A percentile compares a stretch with the other conserved stretches of the same genome.
Conservation (phyloP, 345 rosid genomes). For the Syzygium jambos region DNA sequence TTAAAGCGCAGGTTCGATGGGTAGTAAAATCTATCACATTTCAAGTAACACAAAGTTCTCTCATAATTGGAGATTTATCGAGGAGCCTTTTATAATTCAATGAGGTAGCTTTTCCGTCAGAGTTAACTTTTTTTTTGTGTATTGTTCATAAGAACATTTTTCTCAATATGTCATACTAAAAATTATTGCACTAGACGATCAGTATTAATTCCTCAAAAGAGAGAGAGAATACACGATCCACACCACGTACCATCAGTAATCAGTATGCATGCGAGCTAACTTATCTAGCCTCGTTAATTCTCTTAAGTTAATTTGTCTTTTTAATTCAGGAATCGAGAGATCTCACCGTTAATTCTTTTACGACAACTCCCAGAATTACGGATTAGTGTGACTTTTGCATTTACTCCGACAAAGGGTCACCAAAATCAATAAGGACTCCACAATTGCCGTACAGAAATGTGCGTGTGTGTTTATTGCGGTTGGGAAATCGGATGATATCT, state of each 20-base stretch:
- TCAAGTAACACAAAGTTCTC: neutral
- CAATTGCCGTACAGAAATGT: neutral
- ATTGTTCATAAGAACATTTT: neutral
- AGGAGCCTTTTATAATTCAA: neutral
- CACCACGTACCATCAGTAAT: too few species aligned
- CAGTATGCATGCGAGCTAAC: too few species aligned
- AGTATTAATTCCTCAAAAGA: neutral
- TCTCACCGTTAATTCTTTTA: neutral
- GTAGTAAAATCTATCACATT: neutral
- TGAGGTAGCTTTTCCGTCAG: neutral
- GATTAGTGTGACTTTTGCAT: neutral
- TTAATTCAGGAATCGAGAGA: fast-evolving
- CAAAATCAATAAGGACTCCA: neutral
- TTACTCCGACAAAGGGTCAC: neutral
- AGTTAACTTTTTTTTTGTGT: neutral
- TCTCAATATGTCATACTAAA: neutral
- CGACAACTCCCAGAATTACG: neutral
- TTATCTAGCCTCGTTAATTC: neutral
- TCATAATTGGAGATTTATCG: neutral
- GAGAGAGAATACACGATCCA: neutral
- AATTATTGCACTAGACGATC: neutral
- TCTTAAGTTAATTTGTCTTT: neutral
- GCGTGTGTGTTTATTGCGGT: neutral
- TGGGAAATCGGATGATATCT: neutral
- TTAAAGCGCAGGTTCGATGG: neutral